Evolutionary conservation across 352 stramenopile species (phyloP), one percentile per base, ranked within the genome.

Genomic region (Globisporangium uncinulatum): DNA sequence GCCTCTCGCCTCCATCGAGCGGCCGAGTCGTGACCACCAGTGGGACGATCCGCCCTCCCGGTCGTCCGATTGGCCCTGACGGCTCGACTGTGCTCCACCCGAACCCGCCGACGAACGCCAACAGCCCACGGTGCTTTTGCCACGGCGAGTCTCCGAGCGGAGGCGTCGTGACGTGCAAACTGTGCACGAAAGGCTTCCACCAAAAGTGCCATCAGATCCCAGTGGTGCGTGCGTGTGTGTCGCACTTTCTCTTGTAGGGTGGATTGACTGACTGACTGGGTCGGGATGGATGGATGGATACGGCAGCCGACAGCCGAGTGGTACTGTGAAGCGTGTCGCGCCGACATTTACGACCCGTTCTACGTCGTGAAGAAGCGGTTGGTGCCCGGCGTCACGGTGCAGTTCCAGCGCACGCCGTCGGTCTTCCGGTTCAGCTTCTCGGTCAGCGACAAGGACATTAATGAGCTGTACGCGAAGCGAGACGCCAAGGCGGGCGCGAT

Each of bases 141-240:
- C 60, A 54, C 3, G 54, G 43, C 11, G 51, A 57, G 24, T 44
- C 43, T 5, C 19, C 48, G 6, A 59, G 54, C 0, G 76, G 79
- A 8, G 76, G 78, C 24, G 57, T 82, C 41, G 57, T 89, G 47
- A 66, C 65, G 46, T 94, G 83, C 57, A 36, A 59, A 8, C 61
- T 70, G 14, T 94, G 84, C 46, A 60, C 61, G 1, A 58, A 82
- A n/a, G 44, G 42, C n/a, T 80, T 92, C 20, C 84, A 94, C 63
- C 77, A 74, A 51, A 91, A 91, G 50, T 94, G 82, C 54, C 79
- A 91, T 50, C 79, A 91, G 59, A 63, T 89, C 48, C 63, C 81
- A 55, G 73, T 71, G 62, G 75, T 87, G 51, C 7, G 62, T 63
- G 17, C 13, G 47, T n/a, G 51, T 9, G 51, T 3, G 41, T 31